phyloP scores from a whole-genome alignment of 768 basidiomycete species.

The Rhodotorula diobovata region DNA sequence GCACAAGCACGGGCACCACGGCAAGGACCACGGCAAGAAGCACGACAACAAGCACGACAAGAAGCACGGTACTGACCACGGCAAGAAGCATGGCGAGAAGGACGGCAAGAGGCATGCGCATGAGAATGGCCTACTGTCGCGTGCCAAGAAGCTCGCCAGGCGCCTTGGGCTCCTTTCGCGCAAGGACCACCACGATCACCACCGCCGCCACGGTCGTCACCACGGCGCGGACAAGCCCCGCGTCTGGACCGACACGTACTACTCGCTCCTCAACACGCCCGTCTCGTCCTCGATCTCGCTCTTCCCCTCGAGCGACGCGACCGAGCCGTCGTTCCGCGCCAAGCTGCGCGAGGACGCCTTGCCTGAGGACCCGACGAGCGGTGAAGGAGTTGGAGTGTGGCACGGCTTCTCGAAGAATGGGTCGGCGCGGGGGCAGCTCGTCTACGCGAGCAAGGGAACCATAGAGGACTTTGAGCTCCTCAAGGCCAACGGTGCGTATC shows the following conservation, averaged over 20 bases:
- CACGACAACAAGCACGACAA: neutral
- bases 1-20: neutral
- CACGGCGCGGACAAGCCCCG: slow-evolving; percentile 48
- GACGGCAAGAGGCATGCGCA: neutral
- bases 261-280: slow-evolving; percentile 55
- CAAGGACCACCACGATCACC: neutral
- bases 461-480: slow-evolving; percentile 71
- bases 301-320: neutral
- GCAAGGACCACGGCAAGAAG: neutral
- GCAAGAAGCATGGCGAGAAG: neutral
- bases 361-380: slow-evolving; percentile 63
- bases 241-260: slow-evolving; percentile 81
- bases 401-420: slow-evolving; percentile 78
- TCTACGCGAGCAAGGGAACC: slow-evolving; percentile 72
- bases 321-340: slow-evolving; percentile 50
- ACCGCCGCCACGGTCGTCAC: slow-evolving; percentile 55
- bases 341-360: slow-evolving; percentile 71
- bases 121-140: neutral
- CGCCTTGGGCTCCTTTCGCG: neutral
- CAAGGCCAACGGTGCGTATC: slow-evolving; percentile 52
- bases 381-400: slow-evolving; percentile 72
- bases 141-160: neutral
- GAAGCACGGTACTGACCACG: too few relatives aligned
- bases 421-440: slow-evolving; percentile 53
- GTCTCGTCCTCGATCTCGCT: slow-evolving; percentile 10